Evolutionary conservation across 176 grass and related monocot genomes (phyloP).

Genomic region (Saccharum officinarum): DNA sequence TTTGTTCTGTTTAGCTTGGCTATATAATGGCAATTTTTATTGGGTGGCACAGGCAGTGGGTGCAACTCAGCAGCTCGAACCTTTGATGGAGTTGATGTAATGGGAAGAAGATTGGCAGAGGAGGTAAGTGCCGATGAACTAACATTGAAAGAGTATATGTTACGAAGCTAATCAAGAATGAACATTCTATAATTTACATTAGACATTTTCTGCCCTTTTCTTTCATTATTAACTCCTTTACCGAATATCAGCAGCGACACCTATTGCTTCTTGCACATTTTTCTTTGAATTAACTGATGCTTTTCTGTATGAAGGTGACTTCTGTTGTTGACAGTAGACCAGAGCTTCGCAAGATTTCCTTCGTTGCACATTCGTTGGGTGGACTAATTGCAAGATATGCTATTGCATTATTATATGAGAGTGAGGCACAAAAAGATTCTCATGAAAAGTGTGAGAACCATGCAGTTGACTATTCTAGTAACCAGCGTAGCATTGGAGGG

Average conservation of each 20-base stretch:
- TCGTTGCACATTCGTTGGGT: slow-evolving; percentile 92
- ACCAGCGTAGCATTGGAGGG: slow-evolving; percentile 24
- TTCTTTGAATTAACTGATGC: slow-evolving; percentile 22
- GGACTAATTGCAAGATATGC: slow-evolving; percentile 96
- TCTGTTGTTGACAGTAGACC: slow-evolving; percentile 53
- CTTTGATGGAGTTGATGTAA: slow-evolving; percentile 81
- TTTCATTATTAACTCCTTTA: slow-evolving; percentile 4
- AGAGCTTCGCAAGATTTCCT: slow-evolving; percentile 83
- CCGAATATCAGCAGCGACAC: not conserved
- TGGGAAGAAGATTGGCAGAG: slow-evolving; percentile 86
- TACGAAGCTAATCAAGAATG: not conserved
- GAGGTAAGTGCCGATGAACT: slow-evolving; percentile 59
- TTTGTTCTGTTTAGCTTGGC: not conserved
- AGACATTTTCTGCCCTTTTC: not conserved
- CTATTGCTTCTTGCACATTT: not conserved
- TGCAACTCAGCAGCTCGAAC: slow-evolving; percentile 71
- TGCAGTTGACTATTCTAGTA: slow-evolving; percentile 17
- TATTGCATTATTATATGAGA: slow-evolving; percentile 67
- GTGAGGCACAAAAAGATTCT: slow-evolving; percentile 13
- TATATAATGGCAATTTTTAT: slow-evolving; percentile 2
- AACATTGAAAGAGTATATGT: not conserved
- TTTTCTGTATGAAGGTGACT: slow-evolving; percentile 56
- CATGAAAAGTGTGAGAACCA: slow-evolving; percentile 35
- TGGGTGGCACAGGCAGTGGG: slow-evolving; percentile 62
- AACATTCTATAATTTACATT: not conserved